phyloP scores from a whole-genome alignment of 176 grass and related monocot species.

The Poa pratensis region DNA sequence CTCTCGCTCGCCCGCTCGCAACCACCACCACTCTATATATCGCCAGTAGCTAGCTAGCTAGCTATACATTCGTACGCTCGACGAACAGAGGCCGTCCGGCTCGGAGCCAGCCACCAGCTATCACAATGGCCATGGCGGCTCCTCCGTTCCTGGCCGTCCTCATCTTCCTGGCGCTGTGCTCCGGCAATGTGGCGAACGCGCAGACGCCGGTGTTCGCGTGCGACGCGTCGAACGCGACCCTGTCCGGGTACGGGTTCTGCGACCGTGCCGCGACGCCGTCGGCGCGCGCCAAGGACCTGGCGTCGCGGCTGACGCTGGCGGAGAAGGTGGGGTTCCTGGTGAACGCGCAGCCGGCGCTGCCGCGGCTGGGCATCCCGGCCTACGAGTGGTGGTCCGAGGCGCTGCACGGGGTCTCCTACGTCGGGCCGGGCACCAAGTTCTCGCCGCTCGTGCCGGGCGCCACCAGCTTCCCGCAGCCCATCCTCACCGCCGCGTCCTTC shows the following conservation, averaged over 20 bases:
- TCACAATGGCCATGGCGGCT: slow-evolving; percentile 28
- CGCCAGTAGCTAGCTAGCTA: background rate
- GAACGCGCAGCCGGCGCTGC: slow-evolving; percentile 68
- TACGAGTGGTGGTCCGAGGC: slow-evolving; percentile 99
- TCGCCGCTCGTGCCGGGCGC: slow-evolving; percentile 72
- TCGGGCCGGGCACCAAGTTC: slow-evolving; percentile 78
- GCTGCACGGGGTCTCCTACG: slow-evolving; percentile 90
- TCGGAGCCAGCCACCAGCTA: background rate
- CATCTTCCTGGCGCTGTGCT: background rate
- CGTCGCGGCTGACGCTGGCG: slow-evolving; percentile 65
- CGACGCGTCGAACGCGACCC: slow-evolving; percentile 62
- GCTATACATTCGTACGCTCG: background rate
- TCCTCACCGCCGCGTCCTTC: slow-evolving; percentile 89
- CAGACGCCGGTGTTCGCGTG: slow-evolving; percentile 84
- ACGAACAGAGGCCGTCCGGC: background rate
- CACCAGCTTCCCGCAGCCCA: slow-evolving; percentile 95
- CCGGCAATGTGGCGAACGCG: background rate
- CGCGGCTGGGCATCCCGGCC: slow-evolving; percentile 76
- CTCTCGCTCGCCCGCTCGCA: background rate
- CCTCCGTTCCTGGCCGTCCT: background rate
- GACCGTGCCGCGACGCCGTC: slow-evolving; percentile 46
- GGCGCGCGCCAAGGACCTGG: slow-evolving; percentile 60
- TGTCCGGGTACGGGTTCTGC: slow-evolving; percentile 69
- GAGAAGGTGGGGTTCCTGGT: slow-evolving; percentile 93
- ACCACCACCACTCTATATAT: slow-evolving; percentile 40